Percentiles rank a stretch among this genome's conserved stretches.
Conservation (phyloP, 2,329 filamentous ascomycete species). For the Trichoderma asperellum region DNA sequence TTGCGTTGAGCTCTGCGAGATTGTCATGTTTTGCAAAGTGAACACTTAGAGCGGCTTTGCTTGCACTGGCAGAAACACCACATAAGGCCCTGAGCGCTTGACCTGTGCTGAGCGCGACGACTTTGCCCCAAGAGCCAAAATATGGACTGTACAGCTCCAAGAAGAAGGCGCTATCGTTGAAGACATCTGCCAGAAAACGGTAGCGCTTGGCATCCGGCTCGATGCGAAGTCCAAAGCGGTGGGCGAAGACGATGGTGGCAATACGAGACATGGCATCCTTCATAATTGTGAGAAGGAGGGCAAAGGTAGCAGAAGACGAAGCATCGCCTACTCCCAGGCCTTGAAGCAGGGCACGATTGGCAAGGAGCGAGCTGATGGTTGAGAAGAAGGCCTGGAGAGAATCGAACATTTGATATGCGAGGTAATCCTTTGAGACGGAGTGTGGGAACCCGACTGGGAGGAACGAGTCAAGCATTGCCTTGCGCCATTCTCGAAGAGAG, state of each 20-base stretch:
- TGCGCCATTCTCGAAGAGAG: conserved; percentile 43
- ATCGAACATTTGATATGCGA: conserved; percentile 71
- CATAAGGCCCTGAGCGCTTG: conserved; percentile 67
- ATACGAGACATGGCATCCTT: conserved; percentile 81
- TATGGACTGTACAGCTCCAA: conserved; percentile 82
- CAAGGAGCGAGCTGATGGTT: conserved; percentile 77
- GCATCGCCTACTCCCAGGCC: conserved; percentile 82
- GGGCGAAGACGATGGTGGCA: conserved; percentile 84
- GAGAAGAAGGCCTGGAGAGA: conserved; percentile 84
- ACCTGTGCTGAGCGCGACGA: conserved; percentile 54
- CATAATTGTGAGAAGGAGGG: conserved; percentile 79
- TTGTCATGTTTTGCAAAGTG: conserved; percentile 91
- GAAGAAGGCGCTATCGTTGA: conserved; percentile 85
- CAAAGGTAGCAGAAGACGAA: conserved; percentile 75
- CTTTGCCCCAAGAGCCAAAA: conserved; percentile 60
- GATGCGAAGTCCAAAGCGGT: conserved; percentile 77
- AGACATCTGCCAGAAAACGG: conserved; percentile 81
- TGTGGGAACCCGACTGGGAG: conserved; percentile 86
- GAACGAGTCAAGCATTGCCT: conserved; percentile 68
- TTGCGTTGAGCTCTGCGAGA: conserved; percentile 88
- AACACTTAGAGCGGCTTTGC: conserved; percentile 86
- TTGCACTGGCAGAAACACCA: conserved; percentile 85
- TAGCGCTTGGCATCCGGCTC: conserved; percentile 92
- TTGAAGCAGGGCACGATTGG: conserved; percentile 80
- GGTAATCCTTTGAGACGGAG: conserved; percentile 83